Conservation (phyloP, 306 rosid genomes). For the Aeschynomene evenia region DNA sequence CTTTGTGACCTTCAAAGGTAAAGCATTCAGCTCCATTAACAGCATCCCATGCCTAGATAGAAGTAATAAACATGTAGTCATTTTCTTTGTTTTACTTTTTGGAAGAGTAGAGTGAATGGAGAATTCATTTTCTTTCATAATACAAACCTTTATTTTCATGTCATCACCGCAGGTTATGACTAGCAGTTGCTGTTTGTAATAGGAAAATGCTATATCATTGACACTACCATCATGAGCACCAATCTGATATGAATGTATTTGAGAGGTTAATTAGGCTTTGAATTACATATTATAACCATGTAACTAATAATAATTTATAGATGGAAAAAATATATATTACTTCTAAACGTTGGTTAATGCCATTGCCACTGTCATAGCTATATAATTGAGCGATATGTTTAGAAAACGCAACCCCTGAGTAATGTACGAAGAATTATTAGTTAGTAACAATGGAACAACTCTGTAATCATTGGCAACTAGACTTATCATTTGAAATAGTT, state of each 20-base stretch:
- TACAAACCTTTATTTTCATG: conserved; percentile 25
- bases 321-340: conserved; percentile 10
- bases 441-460: conserved; percentile 4
- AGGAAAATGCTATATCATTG: conserved; percentile 35
- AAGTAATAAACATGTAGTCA: neutral
- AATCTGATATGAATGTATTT: conserved; percentile 16
- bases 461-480: neutral
- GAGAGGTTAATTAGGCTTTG: conserved; percentile 19
- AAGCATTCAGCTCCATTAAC: neutral
- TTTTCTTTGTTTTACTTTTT: neutral
- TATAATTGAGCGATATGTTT: conserved; percentile 31
- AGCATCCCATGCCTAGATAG: conserved; percentile 48
- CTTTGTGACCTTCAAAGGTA: conserved; percentile 36
- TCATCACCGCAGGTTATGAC: conserved; percentile 40
- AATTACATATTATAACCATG: neutral
- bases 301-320: neutral
- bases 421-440: neutral
- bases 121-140: neutral
- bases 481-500: neutral
- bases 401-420: conserved; percentile 38
- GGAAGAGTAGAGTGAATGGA: neutral
- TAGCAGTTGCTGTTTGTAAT: neutral
- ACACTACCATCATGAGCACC: conserved; percentile 37
- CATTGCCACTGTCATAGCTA: neutral
- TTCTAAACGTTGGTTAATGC: neutral